Evolutionary conservation across 202 grass and related monocot genomes (phyloP), one percentile per base, ranked within the genome.

Genomic region (Hordeum pubiflorum): DNA sequence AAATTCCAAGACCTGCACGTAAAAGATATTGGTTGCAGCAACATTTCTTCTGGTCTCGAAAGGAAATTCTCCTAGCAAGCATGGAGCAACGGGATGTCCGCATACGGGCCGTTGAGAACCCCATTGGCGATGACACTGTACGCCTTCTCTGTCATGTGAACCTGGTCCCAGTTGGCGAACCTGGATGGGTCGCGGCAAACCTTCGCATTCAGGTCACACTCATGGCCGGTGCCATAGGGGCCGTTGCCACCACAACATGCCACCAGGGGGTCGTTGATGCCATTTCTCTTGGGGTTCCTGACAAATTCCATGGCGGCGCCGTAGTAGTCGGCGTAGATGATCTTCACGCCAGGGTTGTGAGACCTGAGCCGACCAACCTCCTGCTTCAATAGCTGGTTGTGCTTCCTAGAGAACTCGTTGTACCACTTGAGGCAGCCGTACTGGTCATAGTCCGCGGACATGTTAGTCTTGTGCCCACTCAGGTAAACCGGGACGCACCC

Each of bases 401-500:
- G 48, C 17, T 52, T 52, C 48, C 7, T 15, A 2, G 48, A 52
- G 15, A 52, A 52, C 15, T 0, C 0, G 6, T 52, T 52, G 2
- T 18, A n/a, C 48, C 48, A 52, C 48, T n/a, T 52, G 17, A 52
- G 48, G 48, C 48, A 52, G 5, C 17, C 6, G 48, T n/a, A 52
- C 6, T 52, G 48, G 48, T 52, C 48, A n/a, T 52, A 52, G 17
- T 52, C 48, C 0, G 48, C 6, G 0, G 48, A 17, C 17, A 3
- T 72, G 20, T 36, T 15, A 18, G 58, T 89, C 36, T 80, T 32
- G 71, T 75, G 82, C 9, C 1, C 2, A 15, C 13, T 66, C 10
- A 91, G 67, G 38, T 91, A 94, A 21, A 17, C 12, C 4, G 86
- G 76, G 29, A 77, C 68, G 29, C 91, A 94, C 11, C 91, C 91